Base-by-base conservation (phyloP, 1,284 basidiomycete species). In the Lentinus polychrous region DNA sequence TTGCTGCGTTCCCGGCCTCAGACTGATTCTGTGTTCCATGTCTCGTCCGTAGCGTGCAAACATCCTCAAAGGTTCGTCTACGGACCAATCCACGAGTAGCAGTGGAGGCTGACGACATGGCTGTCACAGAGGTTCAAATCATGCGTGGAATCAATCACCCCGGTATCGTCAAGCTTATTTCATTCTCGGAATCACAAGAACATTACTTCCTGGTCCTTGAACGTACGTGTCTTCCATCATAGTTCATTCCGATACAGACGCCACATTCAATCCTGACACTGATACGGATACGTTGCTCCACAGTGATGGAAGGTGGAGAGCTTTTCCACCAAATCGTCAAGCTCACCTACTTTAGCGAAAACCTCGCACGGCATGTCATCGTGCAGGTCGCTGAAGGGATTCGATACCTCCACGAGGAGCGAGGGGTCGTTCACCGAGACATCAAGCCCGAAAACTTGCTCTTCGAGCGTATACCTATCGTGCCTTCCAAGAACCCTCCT, bases 311-410 rank as follows among this genome's bases (percentile, higher is more conserved):
- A 62, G 96, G 96, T 52, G 96, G 96, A 57, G 96, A 99, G 67
- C 78, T 99, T 1, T 99, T 99, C 74, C 95, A 99, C 66, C 96
- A 99, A 66, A 99, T 99, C 60, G 96, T 99, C 69, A 98, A 97
- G 66, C 79, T 99, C 55, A 99, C 96, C 1, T 99, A 99, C 70
- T 98, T 99, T 65, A 94, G 90, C 65, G 96, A 99, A 68, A 87
- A 87, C 52, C 83, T 97, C 12, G 81, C 94, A 8, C 83, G 95
- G 8, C 96, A 99, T 66, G 94, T 99, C 62, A 98, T 99, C 56
- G 70, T 96, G 2, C 96, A 99, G 69, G 96, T 99, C 23, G 96
- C 96, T 0, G 78, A 94, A 24, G 96, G 91, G 18, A 97, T 99
- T 43, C 81, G 90, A 39, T 94, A 99, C 67, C 77, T 99, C 12